These are phyloP conservation scores for Melastoma candidum DNA, from an alignment of 441 rosid genomes.

Conservation along the genomic window DNA sequence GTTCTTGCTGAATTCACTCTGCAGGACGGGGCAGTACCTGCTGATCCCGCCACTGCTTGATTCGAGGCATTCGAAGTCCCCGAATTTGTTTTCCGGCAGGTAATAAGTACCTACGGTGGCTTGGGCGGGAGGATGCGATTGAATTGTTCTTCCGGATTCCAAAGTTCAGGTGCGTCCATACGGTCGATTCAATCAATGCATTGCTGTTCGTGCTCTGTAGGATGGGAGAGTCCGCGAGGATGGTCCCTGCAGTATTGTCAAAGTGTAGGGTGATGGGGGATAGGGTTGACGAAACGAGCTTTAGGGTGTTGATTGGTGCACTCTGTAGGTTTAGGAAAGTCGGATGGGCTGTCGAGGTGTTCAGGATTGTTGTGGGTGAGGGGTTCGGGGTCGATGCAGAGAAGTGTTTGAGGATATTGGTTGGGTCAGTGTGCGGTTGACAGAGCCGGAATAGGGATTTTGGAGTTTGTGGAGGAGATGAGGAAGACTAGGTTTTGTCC, in stretches of 20 bases:
- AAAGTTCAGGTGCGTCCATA: conserved; percentile 60
- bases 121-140: conserved; percentile 33
- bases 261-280: conserved; percentile 41
- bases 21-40: conserved; percentile 32
- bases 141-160: conserved; percentile 46
- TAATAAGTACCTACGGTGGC: conserved; percentile 38
- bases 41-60: conserved; percentile 40
- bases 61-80: conserved; percentile 50
- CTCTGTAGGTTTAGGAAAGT: conserved; percentile 59
- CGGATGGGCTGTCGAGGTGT: conserved; percentile 38
- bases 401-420: conserved; percentile 35
- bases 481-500: conserved; percentile 50
- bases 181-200: conserved; percentile 50
- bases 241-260: conserved; percentile 45
- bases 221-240: conserved; percentile 23
- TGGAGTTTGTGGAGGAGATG: conserved; percentile 34
- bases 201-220: conserved; percentile 50
- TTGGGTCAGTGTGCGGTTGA: conserved; percentile 32
- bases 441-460: conserved; percentile 23
- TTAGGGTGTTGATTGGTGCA: conserved; percentile 32
- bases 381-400: conserved; percentile 31
- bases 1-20: conserved; percentile 40
- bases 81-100: conserved; percentile 33
- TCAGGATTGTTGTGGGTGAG: conserved; percentile 32
- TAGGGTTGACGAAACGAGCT: conserved; percentile 48